Evolutionary conservation across 1,284 basidiomycete genomes (phyloP).

Genomic region (Exsudoporus floridanus): DNA sequence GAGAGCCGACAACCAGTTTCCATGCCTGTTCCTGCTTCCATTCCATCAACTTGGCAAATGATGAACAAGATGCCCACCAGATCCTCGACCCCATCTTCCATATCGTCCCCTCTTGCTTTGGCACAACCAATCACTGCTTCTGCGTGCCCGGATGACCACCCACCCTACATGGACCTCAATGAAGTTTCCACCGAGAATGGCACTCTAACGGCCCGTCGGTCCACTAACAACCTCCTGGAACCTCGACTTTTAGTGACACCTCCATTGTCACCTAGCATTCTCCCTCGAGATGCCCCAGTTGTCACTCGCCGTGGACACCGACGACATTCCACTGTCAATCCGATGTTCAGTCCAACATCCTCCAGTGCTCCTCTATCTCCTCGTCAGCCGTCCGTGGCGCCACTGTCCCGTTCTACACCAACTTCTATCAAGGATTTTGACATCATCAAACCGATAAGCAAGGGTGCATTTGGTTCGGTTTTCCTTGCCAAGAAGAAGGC

Average conservation of each 20-base stretch:
- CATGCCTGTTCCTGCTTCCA: constrained; percentile 26
- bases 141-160: constrained; percentile 52
- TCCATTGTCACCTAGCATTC: constrained; percentile 68
- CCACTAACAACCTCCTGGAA: constrained; percentile 64
- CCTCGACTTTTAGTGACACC: constrained; percentile 68
- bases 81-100: constrained; percentile 80
- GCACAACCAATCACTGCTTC: constrained; percentile 78
- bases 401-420: constrained; percentile 75
- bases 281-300: constrained; percentile 52
- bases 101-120: constrained; percentile 78
- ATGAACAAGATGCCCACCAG: constrained; percentile 63
- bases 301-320: constrained; percentile 58
- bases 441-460: constrained; percentile 98
- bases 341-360: constrained; percentile 55
- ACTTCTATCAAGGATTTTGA: constrained; percentile 99
- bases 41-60: constrained; percentile 43
- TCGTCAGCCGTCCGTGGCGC: constrained; percentile 75
- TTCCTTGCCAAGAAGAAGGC: constrained; percentile 98
- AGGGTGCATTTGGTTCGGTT: constrained; percentile 98
- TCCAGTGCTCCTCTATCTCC: constrained; percentile 80
- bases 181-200: constrained; percentile 41
- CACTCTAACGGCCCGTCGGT: constrained; percentile 58
- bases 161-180: constrained; percentile 63
- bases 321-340: constrained; percentile 71
- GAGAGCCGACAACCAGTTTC: constrained; percentile 27